Percentiles rank a stretch among this genome's conserved stretches.
These are phyloP conservation scores for Candida sonorensis DNA, from an alignment of 805 yeast species.

Conservation along the genomic window DNA sequence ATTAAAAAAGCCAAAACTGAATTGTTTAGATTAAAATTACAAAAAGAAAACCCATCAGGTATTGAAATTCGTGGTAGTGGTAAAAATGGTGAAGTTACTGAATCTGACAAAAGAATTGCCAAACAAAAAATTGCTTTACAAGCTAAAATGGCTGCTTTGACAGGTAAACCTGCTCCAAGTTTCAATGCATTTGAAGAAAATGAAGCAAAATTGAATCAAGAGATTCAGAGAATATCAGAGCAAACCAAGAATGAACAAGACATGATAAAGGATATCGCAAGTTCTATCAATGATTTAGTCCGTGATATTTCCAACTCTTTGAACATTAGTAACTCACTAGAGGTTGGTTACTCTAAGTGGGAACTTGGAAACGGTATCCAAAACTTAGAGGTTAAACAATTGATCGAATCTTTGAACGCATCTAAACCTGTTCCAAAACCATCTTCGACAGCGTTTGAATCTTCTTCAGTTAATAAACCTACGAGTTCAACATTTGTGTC, in stretches of 20 bases:
- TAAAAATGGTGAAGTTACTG: conserved; percentile 80
- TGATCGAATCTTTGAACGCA: conserved; percentile 49
- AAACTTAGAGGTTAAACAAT: conserved; percentile 50
- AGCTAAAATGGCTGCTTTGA: conserved; percentile 87
- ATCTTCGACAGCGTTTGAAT: background rate
- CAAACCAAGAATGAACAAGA: conserved; percentile 51
- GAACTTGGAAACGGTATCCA: conserved; percentile 76
- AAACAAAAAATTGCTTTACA: conserved; percentile 70
- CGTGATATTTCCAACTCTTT: conserved; percentile 30
- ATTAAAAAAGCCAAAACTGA: conserved; percentile 64
- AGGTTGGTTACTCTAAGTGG: conserved; percentile 62
- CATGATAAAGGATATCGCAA: conserved; percentile 65
- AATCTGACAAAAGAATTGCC: conserved; percentile 72
- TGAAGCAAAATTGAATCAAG: conserved; percentile 47
- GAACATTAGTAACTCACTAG: conserved; percentile 24
- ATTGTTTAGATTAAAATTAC: conserved; percentile 47
- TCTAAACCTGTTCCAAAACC: conserved; percentile 8
- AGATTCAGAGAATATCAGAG: conserved; percentile 40
- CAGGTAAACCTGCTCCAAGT: conserved; percentile 58
- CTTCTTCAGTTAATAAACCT: too few species aligned
- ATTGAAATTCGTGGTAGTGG: conserved; percentile 74
- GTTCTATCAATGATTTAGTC: conserved; percentile 57
- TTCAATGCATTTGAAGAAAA: conserved; percentile 44
- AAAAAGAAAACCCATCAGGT: conserved; percentile 60
- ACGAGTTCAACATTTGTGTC: background rate